Percentiles rank a stretch among this genome's conserved stretches.
These are phyloP conservation scores for Gracilaria gracilis DNA, from an alignment of 23 red algal genomes.

Conservation along the genomic window DNA sequence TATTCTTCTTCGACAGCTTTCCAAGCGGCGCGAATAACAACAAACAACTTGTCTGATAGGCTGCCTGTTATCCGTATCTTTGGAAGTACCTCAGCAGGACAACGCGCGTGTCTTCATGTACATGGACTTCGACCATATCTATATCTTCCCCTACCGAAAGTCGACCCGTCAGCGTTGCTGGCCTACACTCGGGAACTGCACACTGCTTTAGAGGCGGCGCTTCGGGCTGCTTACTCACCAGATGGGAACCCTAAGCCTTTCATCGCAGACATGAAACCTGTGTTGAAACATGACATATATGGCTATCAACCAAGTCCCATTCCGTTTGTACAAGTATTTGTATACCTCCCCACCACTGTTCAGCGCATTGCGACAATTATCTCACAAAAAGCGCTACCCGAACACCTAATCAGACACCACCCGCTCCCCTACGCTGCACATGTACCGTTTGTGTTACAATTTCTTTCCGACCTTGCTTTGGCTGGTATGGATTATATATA, in stretches of 20 bases:
- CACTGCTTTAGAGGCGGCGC: neutral
- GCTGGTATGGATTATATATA: conserved; percentile 88
- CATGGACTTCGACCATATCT: conserved; percentile 88
- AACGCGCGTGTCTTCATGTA: conserved; percentile 88
- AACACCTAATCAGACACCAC: conserved; percentile 42
- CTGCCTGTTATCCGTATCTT: conserved; percentile 93
- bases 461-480: conserved; percentile 79
- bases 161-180: neutral
- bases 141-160: conserved; percentile 66
- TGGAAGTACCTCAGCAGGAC: conserved; percentile 83
- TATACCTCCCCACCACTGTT: conserved; percentile 67
- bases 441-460: conserved; percentile 83
- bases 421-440: conserved; percentile 83
- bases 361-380: conserved; percentile 68
- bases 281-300: conserved; percentile 70
- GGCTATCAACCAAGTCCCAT: conserved; percentile 61
- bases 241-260: conserved; percentile 45
- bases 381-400: conserved; percentile 40
- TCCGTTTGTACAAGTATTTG: conserved; percentile 74
- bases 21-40: conserved; percentile 49
- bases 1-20: conserved; percentile 55
- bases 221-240: conserved; percentile 7
- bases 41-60: conserved; percentile 7
- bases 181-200: neutral
- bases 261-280: conserved; percentile 77